phyloP scores from a whole-genome alignment of 345 rosid genomes.

The Ceriops tagal region DNA sequence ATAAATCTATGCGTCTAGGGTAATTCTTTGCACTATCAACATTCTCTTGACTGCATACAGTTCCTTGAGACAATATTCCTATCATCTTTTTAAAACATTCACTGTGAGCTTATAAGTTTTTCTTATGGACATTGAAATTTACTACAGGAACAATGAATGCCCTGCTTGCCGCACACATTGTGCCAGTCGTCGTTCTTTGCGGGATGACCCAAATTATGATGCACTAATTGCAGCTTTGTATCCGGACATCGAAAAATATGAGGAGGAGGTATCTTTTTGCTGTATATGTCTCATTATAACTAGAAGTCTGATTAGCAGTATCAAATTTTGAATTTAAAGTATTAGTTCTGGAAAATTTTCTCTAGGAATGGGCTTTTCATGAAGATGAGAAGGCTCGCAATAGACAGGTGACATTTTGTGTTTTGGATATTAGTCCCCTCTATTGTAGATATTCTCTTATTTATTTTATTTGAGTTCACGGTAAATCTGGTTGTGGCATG shows the following conservation, averaged over 20 bases:
- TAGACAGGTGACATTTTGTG: slow-evolving; percentile 33
- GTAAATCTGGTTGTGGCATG: background rate
- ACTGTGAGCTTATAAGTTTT: slow-evolving; percentile 3
- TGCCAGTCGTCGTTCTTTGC: slow-evolving; percentile 77
- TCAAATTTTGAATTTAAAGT: slow-evolving; percentile 5
- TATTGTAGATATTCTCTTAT: background rate
- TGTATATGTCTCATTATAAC: slow-evolving; percentile 4
- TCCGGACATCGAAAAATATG: slow-evolving; percentile 63
- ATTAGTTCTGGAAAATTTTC: slow-evolving; percentile 10
- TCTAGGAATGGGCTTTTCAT: slow-evolving; percentile 51
- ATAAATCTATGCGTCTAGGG: slow-evolving; percentile 82
- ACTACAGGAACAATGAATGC: slow-evolving; percentile 73
- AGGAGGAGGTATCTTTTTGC: slow-evolving; percentile 50
- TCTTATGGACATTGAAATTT: slow-evolving; percentile 16
- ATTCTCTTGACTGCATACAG: slow-evolving; percentile 1
- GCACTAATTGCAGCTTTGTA: slow-evolving; percentile 67
- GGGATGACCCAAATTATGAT: slow-evolving; percentile 81
- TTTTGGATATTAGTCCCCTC: slow-evolving; percentile 7
- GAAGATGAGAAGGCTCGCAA: slow-evolving; percentile 53
- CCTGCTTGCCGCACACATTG: slow-evolving; percentile 87
- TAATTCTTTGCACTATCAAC: slow-evolving; percentile 25
- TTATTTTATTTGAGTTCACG: background rate
- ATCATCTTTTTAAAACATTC: background rate
- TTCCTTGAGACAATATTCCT: slow-evolving; percentile 13
- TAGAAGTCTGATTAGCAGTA: slow-evolving; percentile 11